Percentiles rank a stretch among this genome's conserved stretches.
These are phyloP conservation scores for Salix suchowensis DNA, from an alignment of 345 rosid species.

Conservation along the genomic window DNA sequence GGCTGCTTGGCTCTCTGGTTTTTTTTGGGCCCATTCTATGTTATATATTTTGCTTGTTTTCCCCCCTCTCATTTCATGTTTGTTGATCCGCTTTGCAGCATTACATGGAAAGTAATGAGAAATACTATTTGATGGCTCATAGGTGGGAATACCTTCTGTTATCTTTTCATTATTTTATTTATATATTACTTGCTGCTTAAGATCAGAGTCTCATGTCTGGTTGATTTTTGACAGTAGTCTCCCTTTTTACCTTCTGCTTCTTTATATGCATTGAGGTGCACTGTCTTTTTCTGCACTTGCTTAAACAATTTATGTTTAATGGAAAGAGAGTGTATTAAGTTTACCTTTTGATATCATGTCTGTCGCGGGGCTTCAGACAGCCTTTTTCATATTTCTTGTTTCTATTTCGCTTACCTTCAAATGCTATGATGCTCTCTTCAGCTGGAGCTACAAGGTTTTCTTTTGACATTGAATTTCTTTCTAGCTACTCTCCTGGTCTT, in stretches of 20 bases:
- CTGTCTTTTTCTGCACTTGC: background rate
- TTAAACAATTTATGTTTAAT: background rate
- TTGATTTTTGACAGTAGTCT: background rate
- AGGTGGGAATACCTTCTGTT: slow-evolving; percentile 38
- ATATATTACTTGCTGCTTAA: background rate
- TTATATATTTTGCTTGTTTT: background rate
- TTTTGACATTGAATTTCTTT: background rate
- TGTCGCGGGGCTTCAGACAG: background rate
- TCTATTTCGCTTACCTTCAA: background rate
- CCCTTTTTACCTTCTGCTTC: background rate
- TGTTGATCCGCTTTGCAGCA: slow-evolving; percentile 51
- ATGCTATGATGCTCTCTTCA: background rate
- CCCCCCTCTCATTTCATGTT: slow-evolving; percentile 2
- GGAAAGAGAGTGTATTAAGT: background rate
- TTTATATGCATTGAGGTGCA: background rate
- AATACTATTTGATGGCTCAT: slow-evolving; percentile 94
- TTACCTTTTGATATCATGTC: background rate
- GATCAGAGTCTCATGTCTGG: background rate
- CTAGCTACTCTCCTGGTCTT: background rate
- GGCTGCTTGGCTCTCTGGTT: slow-evolving; percentile 20
- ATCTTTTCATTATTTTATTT: slow-evolving; percentile 3
- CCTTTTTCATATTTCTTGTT: background rate
- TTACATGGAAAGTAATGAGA: slow-evolving; percentile 90
- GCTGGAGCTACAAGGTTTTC: background rate
- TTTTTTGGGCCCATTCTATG: background rate